A percentile compares a stretch with the other conserved stretches of the same genome.
phyloP scores from a whole-genome alignment of 305 asterid species.

The Fraxinus albicans region DNA sequence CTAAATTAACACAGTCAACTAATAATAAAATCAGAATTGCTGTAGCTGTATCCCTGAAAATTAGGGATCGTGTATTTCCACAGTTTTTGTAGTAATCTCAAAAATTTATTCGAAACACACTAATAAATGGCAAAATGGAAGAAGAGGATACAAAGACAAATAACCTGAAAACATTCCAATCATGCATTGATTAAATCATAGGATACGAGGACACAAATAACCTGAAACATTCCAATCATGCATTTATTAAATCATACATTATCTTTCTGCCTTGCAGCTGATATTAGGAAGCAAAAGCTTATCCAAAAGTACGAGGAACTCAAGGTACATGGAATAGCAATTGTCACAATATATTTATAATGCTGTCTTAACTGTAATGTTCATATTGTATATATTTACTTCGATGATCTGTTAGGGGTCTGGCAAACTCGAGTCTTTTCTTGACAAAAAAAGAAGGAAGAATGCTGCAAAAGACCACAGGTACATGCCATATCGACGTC shows the following conservation, averaged over 20 bases:
- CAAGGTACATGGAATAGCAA: constrained; percentile 47
- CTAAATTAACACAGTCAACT: no score
- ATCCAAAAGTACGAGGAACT: constrained; percentile 81
- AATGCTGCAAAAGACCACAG: constrained; percentile 90
- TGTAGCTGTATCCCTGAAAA: no score
- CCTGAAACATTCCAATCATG: neutral
- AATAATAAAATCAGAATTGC: no score
- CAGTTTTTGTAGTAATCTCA: neutral
- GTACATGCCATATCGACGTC: constrained; percentile 79
- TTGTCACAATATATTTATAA: neutral
- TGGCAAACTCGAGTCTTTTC: constrained; percentile 78
- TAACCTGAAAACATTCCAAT: no score
- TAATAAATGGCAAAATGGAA: neutral
- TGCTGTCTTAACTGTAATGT: neutral
- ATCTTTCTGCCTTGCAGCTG: constrained; percentile 57
- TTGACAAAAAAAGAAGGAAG: constrained; percentile 79
- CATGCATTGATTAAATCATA: no score
- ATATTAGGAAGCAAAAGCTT: constrained; percentile 63
- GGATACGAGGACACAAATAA: no score
- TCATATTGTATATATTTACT: neutral
- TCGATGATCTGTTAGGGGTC: constrained; percentile 45
- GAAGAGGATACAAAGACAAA: neutral
- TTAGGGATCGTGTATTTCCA: no score
- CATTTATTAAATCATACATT: neutral
- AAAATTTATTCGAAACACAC: neutral